Base-by-base conservation (phyloP, 495 filamentous ascomycete species). In the Astrocystis sublimbata region DNA sequence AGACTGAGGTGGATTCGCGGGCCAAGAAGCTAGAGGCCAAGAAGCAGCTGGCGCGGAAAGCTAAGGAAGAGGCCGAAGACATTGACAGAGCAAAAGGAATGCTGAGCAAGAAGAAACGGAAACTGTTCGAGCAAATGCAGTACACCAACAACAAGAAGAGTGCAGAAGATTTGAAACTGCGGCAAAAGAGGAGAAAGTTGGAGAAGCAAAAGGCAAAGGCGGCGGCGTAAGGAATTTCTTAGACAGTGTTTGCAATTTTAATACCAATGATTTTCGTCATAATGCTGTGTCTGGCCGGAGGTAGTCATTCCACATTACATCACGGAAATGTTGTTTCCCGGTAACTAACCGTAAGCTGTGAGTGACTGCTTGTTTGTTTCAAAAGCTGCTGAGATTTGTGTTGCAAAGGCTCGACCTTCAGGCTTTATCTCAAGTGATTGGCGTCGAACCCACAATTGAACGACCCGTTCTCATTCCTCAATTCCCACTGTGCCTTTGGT, bases 91-190 rank as follows among this genome's bases (percentile, higher is more conserved):
- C 88, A 73, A 93, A 93, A 83, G 92, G 92, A 75, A 96, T 96
- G 91, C 89, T 96, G 81, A 88, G 87, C 76, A 86, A 91, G 77
- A 92, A 91, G 85, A 93, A 93, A 83, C 81, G 91, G 66, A 93
- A 93, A 84, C 78, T 93, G 62, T 83, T 91, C 57, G 91, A 93
- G 80, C 92, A 96, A 84, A 96, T 96, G 91, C 81, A 90, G 71
- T 92, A 92, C 78, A 89, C 83, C 64, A 93, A 93, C 76, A 90
- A 87, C 77, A 89, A 90, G 81, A 87, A 88, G 80, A 89, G 89
- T 58, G 89, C 86, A 9, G 91, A 92, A 75, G 86, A 88, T 33
- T 75, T 80, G 71, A 80, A 78, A 76, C 79, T 98, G 73, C 86
- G 91, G 60, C 83, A 81, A 40, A 98, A 98, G 86, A 84, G 91